Conservation (phyloP, 768 basidiomycete genomes). For the Leccinum imitatum region DNA sequence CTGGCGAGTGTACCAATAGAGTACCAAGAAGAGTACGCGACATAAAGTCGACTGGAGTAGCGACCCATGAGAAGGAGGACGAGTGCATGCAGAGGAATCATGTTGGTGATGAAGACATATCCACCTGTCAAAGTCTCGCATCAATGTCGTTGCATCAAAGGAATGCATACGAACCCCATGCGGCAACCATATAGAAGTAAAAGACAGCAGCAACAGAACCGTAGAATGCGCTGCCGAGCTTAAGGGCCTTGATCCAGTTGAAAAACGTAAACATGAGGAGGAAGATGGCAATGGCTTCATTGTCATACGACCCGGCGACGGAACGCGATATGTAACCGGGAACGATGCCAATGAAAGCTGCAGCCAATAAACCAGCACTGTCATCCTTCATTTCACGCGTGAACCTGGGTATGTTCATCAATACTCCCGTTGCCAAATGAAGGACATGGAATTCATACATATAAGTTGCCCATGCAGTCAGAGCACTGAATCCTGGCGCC, state of each 20-base stretch:
- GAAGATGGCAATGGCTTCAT: slow-evolving; percentile 99
- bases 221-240: slow-evolving; percentile 89
- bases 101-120: slow-evolving; percentile 99
- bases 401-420: slow-evolving; percentile 56
- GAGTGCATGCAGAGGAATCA: slow-evolving; percentile 97
- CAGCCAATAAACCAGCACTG: slow-evolving; percentile 94
- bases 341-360: slow-evolving; percentile 96
- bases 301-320: slow-evolving; percentile 98
- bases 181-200: slow-evolving; percentile 99
- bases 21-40: slow-evolving; percentile 97
- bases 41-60: slow-evolving; percentile 88
- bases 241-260: slow-evolving; percentile 95
- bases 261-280: slow-evolving; percentile 99
- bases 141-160: slow-evolving; percentile 8
- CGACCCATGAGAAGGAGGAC: slow-evolving; percentile 95
- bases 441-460: slow-evolving; percentile 53
- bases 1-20: slow-evolving; percentile 94
- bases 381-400: slow-evolving; percentile 96
- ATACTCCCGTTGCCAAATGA: not conserved
- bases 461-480: slow-evolving; percentile 96
- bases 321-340: slow-evolving; percentile 99
- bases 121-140: slow-evolving; percentile 56
- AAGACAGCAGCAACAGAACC: slow-evolving; percentile 91
- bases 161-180: slow-evolving; percentile 72
- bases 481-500: slow-evolving; percentile 93